Conservation (phyloP, 768 basidiomycete genomes). For the Kwoniella europaea region DNA sequence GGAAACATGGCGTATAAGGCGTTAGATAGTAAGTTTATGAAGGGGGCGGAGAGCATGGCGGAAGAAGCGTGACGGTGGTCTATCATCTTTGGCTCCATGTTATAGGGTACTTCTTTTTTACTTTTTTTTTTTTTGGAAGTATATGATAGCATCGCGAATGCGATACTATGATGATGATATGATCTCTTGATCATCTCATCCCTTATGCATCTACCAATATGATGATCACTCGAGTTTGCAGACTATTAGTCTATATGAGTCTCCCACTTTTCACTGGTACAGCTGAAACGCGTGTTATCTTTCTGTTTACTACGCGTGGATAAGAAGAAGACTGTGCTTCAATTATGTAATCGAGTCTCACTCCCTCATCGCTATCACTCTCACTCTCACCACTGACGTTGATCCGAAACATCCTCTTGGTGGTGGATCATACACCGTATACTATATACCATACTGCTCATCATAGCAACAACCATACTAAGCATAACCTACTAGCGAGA, state of each 20-base stretch:
- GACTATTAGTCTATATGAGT: not conserved
- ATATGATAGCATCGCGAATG: not conserved
- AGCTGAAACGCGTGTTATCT: not conserved
- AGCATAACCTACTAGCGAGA: too few relatives aligned
- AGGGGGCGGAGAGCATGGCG: not conserved
- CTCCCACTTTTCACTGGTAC: not conserved
- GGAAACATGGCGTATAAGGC: not conserved
- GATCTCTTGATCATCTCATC: not conserved
- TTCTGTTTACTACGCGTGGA: not conserved
- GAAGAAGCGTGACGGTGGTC: not conserved
- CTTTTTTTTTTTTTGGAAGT: constrained; percentile 10
- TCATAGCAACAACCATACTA: too few relatives aligned
- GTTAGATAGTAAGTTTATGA: not conserved
- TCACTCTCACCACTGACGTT: too few relatives aligned
- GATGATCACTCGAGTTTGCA: not conserved
- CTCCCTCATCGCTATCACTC: not conserved
- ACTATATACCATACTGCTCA: too few relatives aligned
- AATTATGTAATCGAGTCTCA: not conserved
- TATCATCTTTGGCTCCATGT: not conserved
- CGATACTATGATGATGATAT: not conserved
- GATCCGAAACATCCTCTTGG: too few relatives aligned
- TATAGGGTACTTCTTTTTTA: constrained; percentile 1
- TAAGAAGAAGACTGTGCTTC: not conserved
- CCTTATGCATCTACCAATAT: not conserved
- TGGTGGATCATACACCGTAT: too few relatives aligned